Percentiles rank a stretch among this genome's conserved stretches.
These are phyloP conservation scores for Dendrocalamus latiflorus DNA, from an alignment of 202 grass and related monocot species.

Conservation along the genomic window DNA sequence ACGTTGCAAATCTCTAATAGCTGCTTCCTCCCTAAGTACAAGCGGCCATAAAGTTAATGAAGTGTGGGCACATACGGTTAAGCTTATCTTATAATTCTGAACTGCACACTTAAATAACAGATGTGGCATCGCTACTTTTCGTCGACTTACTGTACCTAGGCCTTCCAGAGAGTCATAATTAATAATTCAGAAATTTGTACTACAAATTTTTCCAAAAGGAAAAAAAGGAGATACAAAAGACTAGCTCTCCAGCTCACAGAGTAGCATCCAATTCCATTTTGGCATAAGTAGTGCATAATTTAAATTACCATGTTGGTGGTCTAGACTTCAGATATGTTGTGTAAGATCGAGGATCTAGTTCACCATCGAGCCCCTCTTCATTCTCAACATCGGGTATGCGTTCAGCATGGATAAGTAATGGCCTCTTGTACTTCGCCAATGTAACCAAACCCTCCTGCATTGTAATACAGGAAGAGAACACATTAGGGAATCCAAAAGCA, in stretches of 20 bases:
- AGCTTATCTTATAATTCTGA: background rate
- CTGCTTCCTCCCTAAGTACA: constrained; percentile 74
- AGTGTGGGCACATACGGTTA: background rate
- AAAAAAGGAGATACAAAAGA: background rate
- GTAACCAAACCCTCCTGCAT: constrained; percentile 73
- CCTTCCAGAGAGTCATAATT: background rate
- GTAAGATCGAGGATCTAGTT: constrained; percentile 56
- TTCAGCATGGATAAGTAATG: constrained; percentile 86
- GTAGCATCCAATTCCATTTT: background rate
- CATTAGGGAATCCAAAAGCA: background rate
- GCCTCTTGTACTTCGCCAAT: constrained; percentile 76
- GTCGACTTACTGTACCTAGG: background rate
- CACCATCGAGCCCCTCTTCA: constrained; percentile 22
- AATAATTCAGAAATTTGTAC: background rate
- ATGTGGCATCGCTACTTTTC: background rate
- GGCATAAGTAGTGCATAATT: background rate
- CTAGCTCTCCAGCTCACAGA: background rate
- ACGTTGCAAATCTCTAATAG: constrained; percentile 65
- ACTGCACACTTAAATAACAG: background rate
- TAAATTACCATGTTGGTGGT: constrained; percentile 68
- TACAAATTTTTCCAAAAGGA: background rate
- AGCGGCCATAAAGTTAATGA: background rate
- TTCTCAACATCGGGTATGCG: constrained; percentile 47
- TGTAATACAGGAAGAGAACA: background rate
- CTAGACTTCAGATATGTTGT: constrained; percentile 72